Evolutionary conservation across 176 grass and related monocot species (phyloP).

Genomic region (Areca catechu): DNA sequence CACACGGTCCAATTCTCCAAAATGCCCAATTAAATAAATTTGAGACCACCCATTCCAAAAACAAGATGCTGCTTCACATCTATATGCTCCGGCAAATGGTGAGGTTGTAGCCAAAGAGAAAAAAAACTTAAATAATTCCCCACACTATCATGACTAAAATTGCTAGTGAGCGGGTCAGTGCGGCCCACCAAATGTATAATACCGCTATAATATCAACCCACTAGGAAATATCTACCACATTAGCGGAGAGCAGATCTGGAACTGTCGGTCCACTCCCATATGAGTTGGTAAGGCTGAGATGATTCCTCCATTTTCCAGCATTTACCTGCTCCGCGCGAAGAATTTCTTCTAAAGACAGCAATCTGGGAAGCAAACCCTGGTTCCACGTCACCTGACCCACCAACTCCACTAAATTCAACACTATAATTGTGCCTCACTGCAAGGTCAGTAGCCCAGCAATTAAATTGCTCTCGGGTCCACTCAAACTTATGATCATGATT

Average conservation of each 20-base stretch:
- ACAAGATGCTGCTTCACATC: too few species aligned
- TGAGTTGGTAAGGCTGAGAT: constrained; percentile 42
- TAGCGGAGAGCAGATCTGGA: constrained; percentile 8
- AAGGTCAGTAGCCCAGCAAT: constrained; percentile 65
- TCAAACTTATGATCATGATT: constrained; percentile 97
- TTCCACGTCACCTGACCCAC: constrained; percentile 56
- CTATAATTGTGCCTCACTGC: constrained; percentile 45
- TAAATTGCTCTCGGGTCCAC: constrained; percentile 81
- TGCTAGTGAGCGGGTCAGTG: too few species aligned
- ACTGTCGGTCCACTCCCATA: constrained; percentile 54
- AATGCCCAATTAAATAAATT: too few species aligned
- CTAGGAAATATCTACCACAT: too few species aligned
- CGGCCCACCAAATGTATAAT: too few species aligned
- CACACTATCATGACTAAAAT: too few species aligned
- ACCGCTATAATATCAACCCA: too few species aligned
- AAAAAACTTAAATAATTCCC: too few species aligned
- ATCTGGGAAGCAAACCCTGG: constrained; percentile 92
- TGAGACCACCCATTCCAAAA: too few species aligned
- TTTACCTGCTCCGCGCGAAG: background rate
- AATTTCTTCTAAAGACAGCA: constrained; percentile 65
- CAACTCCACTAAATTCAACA: constrained; percentile 77
- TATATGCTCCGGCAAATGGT: too few species aligned
- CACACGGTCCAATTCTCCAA: too few species aligned
- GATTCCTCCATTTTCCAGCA: constrained; percentile 7
- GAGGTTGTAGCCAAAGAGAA: too few species aligned